Evolutionary conservation across 305 asterid species (phyloP).

Genomic region (Fraxinus nigra): DNA sequence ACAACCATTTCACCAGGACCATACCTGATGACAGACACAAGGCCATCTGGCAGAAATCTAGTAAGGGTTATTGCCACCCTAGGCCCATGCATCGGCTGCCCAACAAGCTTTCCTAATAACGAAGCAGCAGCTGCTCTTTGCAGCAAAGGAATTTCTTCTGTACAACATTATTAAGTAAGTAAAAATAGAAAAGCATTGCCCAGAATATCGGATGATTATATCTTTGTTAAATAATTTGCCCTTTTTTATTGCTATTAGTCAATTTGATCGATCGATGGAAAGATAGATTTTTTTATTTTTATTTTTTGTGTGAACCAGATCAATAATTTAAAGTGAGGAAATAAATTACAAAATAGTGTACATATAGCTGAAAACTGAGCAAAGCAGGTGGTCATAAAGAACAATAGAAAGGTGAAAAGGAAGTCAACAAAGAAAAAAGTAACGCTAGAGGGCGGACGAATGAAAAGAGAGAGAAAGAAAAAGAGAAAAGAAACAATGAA

Average conservation of each 20-base stretch:
- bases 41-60: constrained; percentile 96
- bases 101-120: constrained; percentile 86
- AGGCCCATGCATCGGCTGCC: constrained; percentile 99
- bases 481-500: not conserved
- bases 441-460: not conserved
- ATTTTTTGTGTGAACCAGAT: not conserved
- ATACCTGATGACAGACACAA: constrained; percentile 87
- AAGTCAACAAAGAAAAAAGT: not conserved
- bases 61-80: constrained; percentile 94
- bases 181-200: constrained; percentile 2
- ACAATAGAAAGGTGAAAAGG: not conserved
- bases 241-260: not conserved
- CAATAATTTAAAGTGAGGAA: not conserved
- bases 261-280: not conserved
- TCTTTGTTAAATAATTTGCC: not conserved
- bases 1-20: constrained; percentile 99
- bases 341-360: not conserved
- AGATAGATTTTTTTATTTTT: not conserved
- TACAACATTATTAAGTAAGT: constrained; percentile 35
- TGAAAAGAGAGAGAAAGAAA: not conserved
- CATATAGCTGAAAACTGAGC: not conserved
- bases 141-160: constrained; percentile 92
- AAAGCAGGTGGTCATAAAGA: not conserved
- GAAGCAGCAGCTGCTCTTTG: constrained; percentile 99
- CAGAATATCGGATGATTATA: not conserved